Evolutionary conservation across 192 early-diverging fungal genomes (phyloP), one percentile per base, ranked within the genome.

Genomic region (Coemansia guatemalensis): DNA sequence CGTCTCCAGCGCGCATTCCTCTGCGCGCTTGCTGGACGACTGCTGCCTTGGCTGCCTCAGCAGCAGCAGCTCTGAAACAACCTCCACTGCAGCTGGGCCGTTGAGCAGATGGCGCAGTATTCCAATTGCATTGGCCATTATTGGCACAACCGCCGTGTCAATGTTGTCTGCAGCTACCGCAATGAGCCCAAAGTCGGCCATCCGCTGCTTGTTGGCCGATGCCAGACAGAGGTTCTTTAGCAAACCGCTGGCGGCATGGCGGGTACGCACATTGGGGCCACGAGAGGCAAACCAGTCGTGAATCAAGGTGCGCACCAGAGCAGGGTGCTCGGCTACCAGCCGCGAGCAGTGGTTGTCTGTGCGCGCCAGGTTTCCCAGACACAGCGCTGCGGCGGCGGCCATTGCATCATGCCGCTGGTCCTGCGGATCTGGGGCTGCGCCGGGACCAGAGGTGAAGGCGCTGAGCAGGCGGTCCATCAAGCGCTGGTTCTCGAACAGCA

Each of bases 331-430:
- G n/a, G 78, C 71, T 2, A 87, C 88, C 51, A 91, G 69, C 33
- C 73, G 78, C 56, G 72, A 64, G 67, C 90, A 91, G 64, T 89
- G 83, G 7, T 62, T 67, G 65, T 91, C 90, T 56, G 83, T 86
- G 59, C 90, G 76, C 35, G 90, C 90, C 50, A 91, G 68, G 56
- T 91, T 91, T 41, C 88, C 90, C 49, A 91, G 56, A 18, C 83
- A 86, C 58, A 89, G 81, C 1, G 83, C 85, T 1, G 88, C 87
- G 4, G 74, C 69, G 0, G 78, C 67, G 2, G 71, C 76, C 76
- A 74, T 62, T 12, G 50, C 57, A 24, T 64, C 64, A n/a, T 57
- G 8, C 12, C 47, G 17, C 56, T 50, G 55, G 20, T 14, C 58
- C 11, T 54, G 51, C 5, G 56, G 30, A 17, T 44, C 62, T 12